Evolutionary conservation across 305 asterid genomes (phyloP), one percentile per base, ranked within the genome.

Genomic region (Fraxinus ornus): DNA sequence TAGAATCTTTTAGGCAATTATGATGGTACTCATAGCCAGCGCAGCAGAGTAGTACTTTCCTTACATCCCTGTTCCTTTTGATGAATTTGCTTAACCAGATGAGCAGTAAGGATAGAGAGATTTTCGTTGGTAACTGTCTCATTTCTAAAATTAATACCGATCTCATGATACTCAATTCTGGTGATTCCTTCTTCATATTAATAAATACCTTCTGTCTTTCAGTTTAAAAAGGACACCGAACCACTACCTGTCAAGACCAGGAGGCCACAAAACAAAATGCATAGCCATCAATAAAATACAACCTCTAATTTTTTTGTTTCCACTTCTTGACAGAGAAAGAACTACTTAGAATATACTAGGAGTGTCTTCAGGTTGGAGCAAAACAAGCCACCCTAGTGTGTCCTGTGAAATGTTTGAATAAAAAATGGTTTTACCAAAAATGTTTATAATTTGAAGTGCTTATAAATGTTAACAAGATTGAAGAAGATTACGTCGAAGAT

Each of bases 81-180:
- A 64, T 24, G 73, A 64, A 64, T 24, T 64, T 64, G 73, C 35
- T 64, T 64, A 64, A 64, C 73, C 73, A 64, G 73, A 26, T 64
- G 35, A 64, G 35, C 73, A 64, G 6, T 15, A 24, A 64, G 72
- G 35, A 22, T 26, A 26, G 35, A 26, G 35, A 22, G 26, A 64
- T 60, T 60, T 5, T 60, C 13, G 5, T 19, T 19, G 28, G 70
- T 60, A 19, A 19, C 30, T 21, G 30, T 21, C 35, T 64, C 35
- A 22, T 64, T 64, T 64, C 35, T 24, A 4, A 24, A 22, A 24
- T 64, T 64, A 9, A 64, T 64, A 64, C 13, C 3, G 35, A 64
- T 60, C 73, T 64, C 73, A 15, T 64, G 73, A 64, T 64, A 10
- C 33, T 64, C 70, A 60, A 60, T 60, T 60, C 30, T 60, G 30